Base-by-base conservation (phyloP, 1,284 basidiomycete genomes). In the Ustilago xerochloae region DNA sequence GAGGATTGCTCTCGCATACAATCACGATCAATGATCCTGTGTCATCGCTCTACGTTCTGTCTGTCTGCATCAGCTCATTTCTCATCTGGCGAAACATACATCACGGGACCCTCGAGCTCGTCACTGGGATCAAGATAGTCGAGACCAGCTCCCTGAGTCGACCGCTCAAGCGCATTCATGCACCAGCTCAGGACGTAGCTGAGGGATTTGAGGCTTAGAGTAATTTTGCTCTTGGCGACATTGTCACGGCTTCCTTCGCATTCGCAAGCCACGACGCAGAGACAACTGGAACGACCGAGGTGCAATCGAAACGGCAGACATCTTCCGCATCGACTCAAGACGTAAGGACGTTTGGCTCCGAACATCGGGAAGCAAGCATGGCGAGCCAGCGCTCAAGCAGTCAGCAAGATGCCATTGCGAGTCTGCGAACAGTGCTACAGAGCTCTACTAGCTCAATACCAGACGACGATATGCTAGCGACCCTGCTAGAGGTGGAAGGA, bases 401-500 rank as follows among this genome's bases (percentile, higher is more conserved):
- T 26, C 63, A 68, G 63, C 64, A 72, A 32, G 61, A 68, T 59
- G 74, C 69, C 13, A 66, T 69, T 15, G 59, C 69, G 28, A 64
- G 57, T 29, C 36, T 74, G 46, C 66, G 70, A 18, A 52, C 63
- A 3, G 18, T 77, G 1, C 60, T 75, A 7, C 56, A 61, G n/a
- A 53, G 59, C 18, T 60, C 60, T 2, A 45, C 56, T 2, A 28
- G 53, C 28, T 50, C 55, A 5, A 47, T 56, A 1, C 66, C 66
- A 9, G 72, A 70, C 38, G 60, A 75, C 13, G 63, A 66, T 0
- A 49, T 70, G 10, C 67, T 75, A 26, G 59, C 63, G 20, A 70
- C 66, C 3, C 35, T 75, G 53, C 64, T 77, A n/a, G 75, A 73
- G 28, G 66, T 77, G 9, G 75, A 77, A 50, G 60, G 57, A 9